Evolutionary conservation across 192 early-diverging fungal genomes (phyloP).

Genomic region (Rhizophagus clarus): DNA sequence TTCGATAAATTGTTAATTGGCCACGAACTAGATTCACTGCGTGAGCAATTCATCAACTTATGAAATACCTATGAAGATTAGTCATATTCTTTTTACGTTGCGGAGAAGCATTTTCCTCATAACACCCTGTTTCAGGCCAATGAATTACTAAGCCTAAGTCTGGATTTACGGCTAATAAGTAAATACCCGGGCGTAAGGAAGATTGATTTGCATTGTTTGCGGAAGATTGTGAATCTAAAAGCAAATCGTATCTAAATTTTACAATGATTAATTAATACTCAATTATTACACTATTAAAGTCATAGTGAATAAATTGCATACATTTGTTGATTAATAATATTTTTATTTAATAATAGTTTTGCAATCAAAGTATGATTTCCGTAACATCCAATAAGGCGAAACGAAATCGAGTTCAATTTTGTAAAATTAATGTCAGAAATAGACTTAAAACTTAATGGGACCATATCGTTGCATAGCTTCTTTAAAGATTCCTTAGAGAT

Average conservation of each 20-base stretch:
- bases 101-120: conserved; percentile 28
- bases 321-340: conserved; percentile 9
- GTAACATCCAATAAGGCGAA: conserved; percentile 22
- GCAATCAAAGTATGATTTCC: conserved; percentile 28
- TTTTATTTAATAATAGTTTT: conserved; percentile 17
- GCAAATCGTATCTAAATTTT: background rate
- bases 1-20: background rate
- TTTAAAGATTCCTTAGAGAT: background rate
- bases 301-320: background rate
- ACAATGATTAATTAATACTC: background rate
- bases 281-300: background rate
- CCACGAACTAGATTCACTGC: background rate
- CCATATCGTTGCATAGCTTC: conserved; percentile 29
- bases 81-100: conserved; percentile 33
- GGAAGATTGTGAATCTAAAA: background rate
- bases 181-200: conserved; percentile 3
- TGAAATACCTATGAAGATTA: conserved; percentile 30
- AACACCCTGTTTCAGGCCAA: conserved; percentile 29
- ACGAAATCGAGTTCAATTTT: background rate
- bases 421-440: conserved; percentile 18
- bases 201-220: background rate
- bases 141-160: conserved; percentile 21
- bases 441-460: conserved; percentile 19
- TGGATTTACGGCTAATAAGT: background rate
- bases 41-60: background rate